Evolutionary conservation across 768 basidiomycete genomes (phyloP).

Genomic region (Tricholoma bakamatsutake): DNA sequence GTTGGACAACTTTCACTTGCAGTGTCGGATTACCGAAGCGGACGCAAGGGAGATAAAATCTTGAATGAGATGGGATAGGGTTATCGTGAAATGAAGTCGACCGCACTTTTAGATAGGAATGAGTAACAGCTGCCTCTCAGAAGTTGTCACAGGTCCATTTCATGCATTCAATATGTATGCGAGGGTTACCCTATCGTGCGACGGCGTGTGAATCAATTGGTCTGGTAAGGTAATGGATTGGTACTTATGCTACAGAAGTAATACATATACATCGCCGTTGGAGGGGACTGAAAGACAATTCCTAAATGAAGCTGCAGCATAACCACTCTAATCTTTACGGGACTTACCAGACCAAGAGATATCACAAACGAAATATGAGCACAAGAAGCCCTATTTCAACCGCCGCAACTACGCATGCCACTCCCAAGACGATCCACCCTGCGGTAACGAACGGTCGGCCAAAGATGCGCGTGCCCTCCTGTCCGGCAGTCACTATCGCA

Average conservation of each 20-base stretch:
- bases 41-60: no score
- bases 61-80: no score
- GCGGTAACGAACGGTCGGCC: conserved; percentile 78
- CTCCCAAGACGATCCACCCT: conserved; percentile 64
- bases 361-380: conserved; percentile 36
- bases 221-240: no score
- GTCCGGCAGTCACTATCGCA: conserved; percentile 52
- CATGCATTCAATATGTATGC: no score
- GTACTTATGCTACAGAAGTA: neutral
- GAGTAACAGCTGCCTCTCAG: no score
- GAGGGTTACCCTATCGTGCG: neutral
- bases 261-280: neutral
- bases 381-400: conserved; percentile 64
- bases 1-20: no score
- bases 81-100: no score
- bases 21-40: no score
- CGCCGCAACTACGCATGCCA: conserved; percentile 52
- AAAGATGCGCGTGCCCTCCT: conserved; percentile 55
- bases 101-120: no score
- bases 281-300: neutral
- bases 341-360: conserved; percentile 26
- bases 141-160: no score
- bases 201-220: neutral
- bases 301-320: neutral
- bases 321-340: neutral